Conservation (phyloP, 2,329 filamentous ascomycete species). For the Rhexocercosporidium sp. region DNA sequence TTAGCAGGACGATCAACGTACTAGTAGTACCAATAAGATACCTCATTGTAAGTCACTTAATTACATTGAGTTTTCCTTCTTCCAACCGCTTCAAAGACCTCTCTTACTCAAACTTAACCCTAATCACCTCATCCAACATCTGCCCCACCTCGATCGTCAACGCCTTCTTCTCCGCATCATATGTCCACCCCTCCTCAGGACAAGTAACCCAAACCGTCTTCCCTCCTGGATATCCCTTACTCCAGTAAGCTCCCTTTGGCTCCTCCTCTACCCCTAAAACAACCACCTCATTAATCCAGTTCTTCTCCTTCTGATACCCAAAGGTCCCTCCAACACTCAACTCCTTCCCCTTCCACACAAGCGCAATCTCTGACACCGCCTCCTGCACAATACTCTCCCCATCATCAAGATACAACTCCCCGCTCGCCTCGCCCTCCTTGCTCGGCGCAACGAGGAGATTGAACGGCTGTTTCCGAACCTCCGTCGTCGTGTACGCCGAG, state of each 20-base stretch:
- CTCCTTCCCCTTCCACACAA: slow-evolving; percentile 60
- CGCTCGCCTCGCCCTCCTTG: slow-evolving; percentile 64
- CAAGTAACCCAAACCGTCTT: slow-evolving; percentile 9
- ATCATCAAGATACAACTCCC: slow-evolving; percentile 78
- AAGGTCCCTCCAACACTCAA: slow-evolving; percentile 60
- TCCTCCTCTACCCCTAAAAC: slow-evolving; percentile 48
- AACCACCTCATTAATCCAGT: slow-evolving; percentile 53
- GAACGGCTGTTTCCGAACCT: slow-evolving; percentile 69
- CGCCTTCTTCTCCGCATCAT: slow-evolving; percentile 18
- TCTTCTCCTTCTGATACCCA: slow-evolving; percentile 52
- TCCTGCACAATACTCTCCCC: slow-evolving; percentile 69
- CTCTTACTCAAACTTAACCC: slow-evolving; percentile 2
- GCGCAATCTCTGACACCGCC: slow-evolving; percentile 60
- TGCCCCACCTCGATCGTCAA: slow-evolving; percentile 11
- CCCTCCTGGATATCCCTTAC: not conserved
- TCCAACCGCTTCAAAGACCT: no score
- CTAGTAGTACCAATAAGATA: no score
- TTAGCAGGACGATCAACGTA: no score
- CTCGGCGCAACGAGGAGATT: slow-evolving; percentile 72
- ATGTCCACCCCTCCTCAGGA: slow-evolving; percentile 3
- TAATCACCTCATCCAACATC: slow-evolving; percentile 1
- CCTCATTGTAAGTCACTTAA: no score
- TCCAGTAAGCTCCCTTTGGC: slow-evolving; percentile 17
- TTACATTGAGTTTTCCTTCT: no score
- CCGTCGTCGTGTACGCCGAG: slow-evolving; percentile 66